These are phyloP conservation scores for Tolypocladium ophioglossoides DNA, from an alignment of 2,329 filamentous ascomycete species.

Conservation along the genomic window DNA sequence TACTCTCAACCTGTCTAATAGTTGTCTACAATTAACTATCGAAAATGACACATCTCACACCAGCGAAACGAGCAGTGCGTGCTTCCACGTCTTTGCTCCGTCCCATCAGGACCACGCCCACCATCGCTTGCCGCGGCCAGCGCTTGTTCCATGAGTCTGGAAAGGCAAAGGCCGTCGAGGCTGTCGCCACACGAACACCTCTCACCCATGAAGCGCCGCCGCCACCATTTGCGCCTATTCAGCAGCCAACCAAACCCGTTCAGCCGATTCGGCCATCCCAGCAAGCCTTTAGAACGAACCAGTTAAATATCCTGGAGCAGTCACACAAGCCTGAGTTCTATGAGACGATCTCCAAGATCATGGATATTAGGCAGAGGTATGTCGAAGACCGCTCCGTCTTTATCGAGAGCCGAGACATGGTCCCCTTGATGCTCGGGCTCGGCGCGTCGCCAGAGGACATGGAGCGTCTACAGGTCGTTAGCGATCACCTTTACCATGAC, in stretches of 20 bases:
- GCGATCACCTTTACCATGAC: constrained; percentile 13
- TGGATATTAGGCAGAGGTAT: constrained; percentile 13
- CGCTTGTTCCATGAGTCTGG: constrained; percentile 13
- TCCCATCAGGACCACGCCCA: neutral
- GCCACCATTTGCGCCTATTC: neutral
- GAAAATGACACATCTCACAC: constrained; percentile 6
- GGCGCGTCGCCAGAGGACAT: constrained; percentile 16
- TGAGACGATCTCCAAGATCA: constrained; percentile 13
- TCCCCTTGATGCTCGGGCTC: constrained; percentile 11
- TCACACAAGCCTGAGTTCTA: constrained; percentile 13
- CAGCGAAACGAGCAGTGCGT: constrained; percentile 7
- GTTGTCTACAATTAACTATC: constrained; percentile 1
- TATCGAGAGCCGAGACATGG: constrained; percentile 13
- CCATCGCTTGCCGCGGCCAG: constrained; percentile 1
- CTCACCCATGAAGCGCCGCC: constrained; percentile 2
- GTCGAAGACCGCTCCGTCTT: constrained; percentile 14
- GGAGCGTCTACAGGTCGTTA: constrained; percentile 8
- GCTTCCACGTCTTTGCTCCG: constrained; percentile 6
- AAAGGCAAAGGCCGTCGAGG: constrained; percentile 10
- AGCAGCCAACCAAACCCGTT: neutral
- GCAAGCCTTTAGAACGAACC: constrained; percentile 2
- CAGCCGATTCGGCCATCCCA: neutral
- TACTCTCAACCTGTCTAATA: constrained; percentile 1
- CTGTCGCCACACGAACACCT: neutral
- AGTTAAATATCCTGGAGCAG: constrained; percentile 13